A percentile compares a stretch with the other conserved stretches of the same genome.
Evolutionary conservation across 176 grass and related monocot species (phyloP).

Genomic region (Avena insularis): DNA sequence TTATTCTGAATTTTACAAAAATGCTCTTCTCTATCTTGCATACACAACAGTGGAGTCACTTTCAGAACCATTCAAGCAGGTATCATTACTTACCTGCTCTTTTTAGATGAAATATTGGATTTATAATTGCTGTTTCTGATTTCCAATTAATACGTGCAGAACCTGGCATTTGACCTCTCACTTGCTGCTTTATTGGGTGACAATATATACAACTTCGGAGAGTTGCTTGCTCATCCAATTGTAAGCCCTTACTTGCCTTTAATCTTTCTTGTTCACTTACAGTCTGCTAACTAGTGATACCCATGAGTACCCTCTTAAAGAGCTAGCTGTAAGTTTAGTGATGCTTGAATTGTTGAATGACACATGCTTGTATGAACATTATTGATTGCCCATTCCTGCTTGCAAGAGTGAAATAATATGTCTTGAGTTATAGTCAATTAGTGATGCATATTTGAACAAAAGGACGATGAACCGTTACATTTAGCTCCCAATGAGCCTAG

Average conservation of each 20-base stretch:
- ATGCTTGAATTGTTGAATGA: background rate
- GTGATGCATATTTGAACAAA: constrained; percentile 12
- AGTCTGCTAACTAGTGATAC: background rate
- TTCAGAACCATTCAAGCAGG: constrained; percentile 85
- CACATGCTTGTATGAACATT: background rate
- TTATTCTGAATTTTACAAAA: constrained; percentile 79
- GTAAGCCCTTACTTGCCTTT: constrained; percentile 50
- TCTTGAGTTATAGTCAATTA: background rate
- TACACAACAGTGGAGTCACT: constrained; percentile 83
- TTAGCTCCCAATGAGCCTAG: background rate
- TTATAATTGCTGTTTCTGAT: constrained; percentile 36
- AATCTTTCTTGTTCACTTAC: background rate
- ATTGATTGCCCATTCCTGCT: background rate
- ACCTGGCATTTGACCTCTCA: constrained; percentile 82
- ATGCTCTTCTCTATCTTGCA: constrained; percentile 90
- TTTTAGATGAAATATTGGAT: constrained; percentile 17
- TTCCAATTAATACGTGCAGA: constrained; percentile 40
- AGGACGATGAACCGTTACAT: constrained; percentile 7
- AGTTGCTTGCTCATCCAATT: constrained; percentile 86
- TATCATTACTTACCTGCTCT: constrained; percentile 41
- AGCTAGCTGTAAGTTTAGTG: background rate
- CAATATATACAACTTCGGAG: constrained; percentile 92
- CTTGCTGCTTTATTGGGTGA: constrained; percentile 86
- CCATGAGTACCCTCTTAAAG: background rate
- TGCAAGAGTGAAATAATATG: background rate